Base-by-base conservation (phyloP, 768 basidiomycete species). In the Pleurotus giganteus region DNA sequence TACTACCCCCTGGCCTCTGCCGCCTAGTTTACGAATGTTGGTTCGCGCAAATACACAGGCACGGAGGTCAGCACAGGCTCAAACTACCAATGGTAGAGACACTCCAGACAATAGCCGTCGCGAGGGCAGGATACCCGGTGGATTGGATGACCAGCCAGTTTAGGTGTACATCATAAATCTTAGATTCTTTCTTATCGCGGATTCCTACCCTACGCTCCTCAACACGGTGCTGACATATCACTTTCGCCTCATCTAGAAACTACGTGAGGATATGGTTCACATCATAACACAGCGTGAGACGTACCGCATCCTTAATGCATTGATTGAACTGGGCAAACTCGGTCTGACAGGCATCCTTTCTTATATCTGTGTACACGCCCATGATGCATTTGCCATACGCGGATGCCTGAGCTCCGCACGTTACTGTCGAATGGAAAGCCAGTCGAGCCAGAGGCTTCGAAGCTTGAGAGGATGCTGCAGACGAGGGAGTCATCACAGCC, bases 371-470 rank as follows among this genome's bases (percentile, higher is more conserved):
- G 69, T 97, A 96, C 3, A 82, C 82, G 1, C 83, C 80, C 26
- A 88, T 74, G 43, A 98, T 85, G 70, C 96, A 99, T 74, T 88
- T 88, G 21, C 93, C 96, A 66, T 99, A 99, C 4, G 71, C 75
- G 3, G 82, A 69, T 24, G 94, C 94, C 65, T 94, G 81, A 5
- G 75, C 58, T 7, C 87, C 74, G 62, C 90, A 91, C 13, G 88
- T 89, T 2, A 79, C 77, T 1, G 88, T 90, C 2, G 89, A 79
- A 60, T 87, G 83, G 17, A 82, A 59, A n/a, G 89, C 90, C 21
- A 92, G 71, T 23, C 82, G 79, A 57, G 80, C 76, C 37, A 92
- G 64, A 23, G 87, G 86, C 8, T 71, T 74, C 28, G 68, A 65
- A 17, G 72, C 65, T 37, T 72, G 58, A 36, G 70, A 62, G 34